Conservation (phyloP, 495 filamentous ascomycete species). For the Penicillium atrosanguineum region DNA sequence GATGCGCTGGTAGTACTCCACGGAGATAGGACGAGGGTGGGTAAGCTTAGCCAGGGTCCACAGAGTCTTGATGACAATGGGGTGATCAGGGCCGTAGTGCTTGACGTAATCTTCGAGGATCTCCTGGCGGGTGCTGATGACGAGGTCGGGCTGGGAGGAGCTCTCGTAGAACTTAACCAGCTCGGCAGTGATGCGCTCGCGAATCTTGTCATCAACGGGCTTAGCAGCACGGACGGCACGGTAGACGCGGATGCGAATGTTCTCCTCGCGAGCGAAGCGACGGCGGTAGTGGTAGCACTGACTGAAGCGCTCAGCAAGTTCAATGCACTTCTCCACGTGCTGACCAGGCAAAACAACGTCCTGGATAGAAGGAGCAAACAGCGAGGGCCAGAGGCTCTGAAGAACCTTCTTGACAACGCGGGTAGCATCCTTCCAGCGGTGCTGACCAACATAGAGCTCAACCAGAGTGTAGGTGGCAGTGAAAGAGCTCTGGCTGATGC, state of each 20-base stretch:
- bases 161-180: constrained; percentile 32
- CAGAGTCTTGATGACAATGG: constrained; percentile 32
- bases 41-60: constrained; percentile 38
- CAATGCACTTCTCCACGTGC: constrained; percentile 27
- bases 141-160: constrained; percentile 32
- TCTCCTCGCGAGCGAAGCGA: constrained; percentile 33
- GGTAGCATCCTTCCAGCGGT: constrained; percentile 41
- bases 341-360: constrained; percentile 31
- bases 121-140: constrained; percentile 31
- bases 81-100: constrained; percentile 28
- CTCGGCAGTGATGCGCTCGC: constrained; percentile 24
- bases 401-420: constrained; percentile 33
- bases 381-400: constrained; percentile 29
- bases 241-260: constrained; percentile 36
- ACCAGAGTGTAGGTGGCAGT: constrained; percentile 28
- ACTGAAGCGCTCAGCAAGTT: constrained; percentile 28
- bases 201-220: constrained; percentile 30
- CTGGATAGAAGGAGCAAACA: constrained; percentile 33
- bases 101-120: constrained; percentile 32
- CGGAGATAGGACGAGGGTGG: constrained; percentile 28
- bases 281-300: constrained; percentile 38
- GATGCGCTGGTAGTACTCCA: constrained; percentile 40
- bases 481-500: constrained; percentile 28
- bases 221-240: constrained; percentile 25
- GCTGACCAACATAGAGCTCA: constrained; percentile 31